These are phyloP conservation scores for Albugo candida DNA, from an alignment of 352 stramenopile species.

Conservation along the genomic window DNA sequence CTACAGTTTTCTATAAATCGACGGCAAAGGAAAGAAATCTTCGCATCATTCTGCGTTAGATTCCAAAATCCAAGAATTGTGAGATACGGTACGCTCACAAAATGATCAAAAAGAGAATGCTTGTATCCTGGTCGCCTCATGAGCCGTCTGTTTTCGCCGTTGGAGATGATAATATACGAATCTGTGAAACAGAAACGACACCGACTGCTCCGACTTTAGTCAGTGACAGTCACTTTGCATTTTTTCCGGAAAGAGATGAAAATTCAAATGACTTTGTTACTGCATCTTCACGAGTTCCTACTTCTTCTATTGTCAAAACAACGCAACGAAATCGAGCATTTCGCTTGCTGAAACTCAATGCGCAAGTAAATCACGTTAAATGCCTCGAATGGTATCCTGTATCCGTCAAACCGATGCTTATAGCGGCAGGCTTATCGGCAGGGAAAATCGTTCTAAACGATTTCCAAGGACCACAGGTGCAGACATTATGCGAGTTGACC, in stretches of 20 bases:
- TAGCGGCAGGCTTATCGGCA: conserved; percentile 45
- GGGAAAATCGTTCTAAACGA: conserved; percentile 73
- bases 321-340: conserved; percentile 74
- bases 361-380: conserved; percentile 57
- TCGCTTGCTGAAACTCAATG: conserved; percentile 60
- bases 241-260: conserved; percentile 1
- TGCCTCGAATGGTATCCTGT: conserved; percentile 74
- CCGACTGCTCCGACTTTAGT: neutral
- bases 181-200: conserved; percentile 45
- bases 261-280: neutral
- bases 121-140: conserved; percentile 73
- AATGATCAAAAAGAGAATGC: conserved; percentile 52
- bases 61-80: too few relatives aligned
- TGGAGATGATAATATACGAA: conserved; percentile 53
- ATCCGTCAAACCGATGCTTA: conserved; percentile 44
- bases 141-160: conserved; percentile 68
- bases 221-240: neutral
- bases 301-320: conserved; percentile 8
- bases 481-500: conserved; percentile 45
- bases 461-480: conserved; percentile 43
- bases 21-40: too few relatives aligned
- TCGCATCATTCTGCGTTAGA: too few relatives aligned
- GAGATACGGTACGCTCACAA: too few relatives aligned
- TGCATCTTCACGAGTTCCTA: neutral
- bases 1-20: too few relatives aligned